These are phyloP conservation scores for Typha latifolia DNA, from an alignment of 176 grass and related monocot genomes.

Conservation along the genomic window DNA sequence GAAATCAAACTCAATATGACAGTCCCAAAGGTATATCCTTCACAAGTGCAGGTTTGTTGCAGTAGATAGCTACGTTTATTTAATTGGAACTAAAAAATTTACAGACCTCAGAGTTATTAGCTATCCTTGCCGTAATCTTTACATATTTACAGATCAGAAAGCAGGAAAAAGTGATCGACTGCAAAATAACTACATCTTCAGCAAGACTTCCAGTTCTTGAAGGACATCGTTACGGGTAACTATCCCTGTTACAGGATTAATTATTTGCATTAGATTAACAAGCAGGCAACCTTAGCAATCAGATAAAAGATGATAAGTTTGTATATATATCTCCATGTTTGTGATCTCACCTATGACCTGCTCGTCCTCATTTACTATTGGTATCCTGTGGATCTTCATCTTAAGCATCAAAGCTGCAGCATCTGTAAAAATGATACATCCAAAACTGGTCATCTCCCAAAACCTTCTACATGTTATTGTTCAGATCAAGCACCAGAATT, in stretches of 20 bases:
- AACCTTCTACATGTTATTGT: background rate
- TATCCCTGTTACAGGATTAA: slow-evolving; percentile 54
- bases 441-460: background rate
- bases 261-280: background rate
- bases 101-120: slow-evolving; percentile 19
- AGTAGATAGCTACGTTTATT: slow-evolving; percentile 14
- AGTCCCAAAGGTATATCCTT: background rate
- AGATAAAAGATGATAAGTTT: background rate
- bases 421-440: slow-evolving; percentile 42
- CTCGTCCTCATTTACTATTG: slow-evolving; percentile 59
- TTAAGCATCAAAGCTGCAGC: slow-evolving; percentile 84
- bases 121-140: background rate
- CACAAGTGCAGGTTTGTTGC: slow-evolving; percentile 11
- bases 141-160: slow-evolving; percentile 38
- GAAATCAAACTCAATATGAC: too few relatives aligned
- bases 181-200: slow-evolving; percentile 30
- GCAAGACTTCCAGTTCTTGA: slow-evolving; percentile 48
- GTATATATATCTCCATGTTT: background rate
- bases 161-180: slow-evolving; percentile 1
- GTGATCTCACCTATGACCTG: slow-evolving; percentile 57
- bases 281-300: background rate
- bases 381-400: slow-evolving; percentile 82
- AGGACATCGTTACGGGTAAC: slow-evolving; percentile 75
- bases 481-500: background rate
- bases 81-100: background rate